phyloP scores from a whole-genome alignment of 768 basidiomycete genomes.

The Termitomyces sp. region DNA sequence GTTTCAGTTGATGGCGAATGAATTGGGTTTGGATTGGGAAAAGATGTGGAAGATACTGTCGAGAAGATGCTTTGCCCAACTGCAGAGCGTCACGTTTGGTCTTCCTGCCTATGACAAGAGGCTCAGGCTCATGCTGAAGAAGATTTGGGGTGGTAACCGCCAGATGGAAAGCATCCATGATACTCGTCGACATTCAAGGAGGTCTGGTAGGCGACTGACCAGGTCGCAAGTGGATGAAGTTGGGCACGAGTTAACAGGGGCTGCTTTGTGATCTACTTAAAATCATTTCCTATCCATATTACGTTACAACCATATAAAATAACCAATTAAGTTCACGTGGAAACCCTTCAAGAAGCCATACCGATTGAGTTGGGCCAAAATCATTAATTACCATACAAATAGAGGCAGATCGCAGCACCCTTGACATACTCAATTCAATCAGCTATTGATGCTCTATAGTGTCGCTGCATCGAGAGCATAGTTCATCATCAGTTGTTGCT shows the following conservation, averaged over 20 bases:
- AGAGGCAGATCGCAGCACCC: neutral
- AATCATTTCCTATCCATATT: too few relatives aligned
- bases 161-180: slow-evolving; percentile 3
- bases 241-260: neutral
- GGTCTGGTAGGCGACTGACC: slow-evolving; percentile 10
- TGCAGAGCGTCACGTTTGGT: slow-evolving; percentile 10
- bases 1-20: slow-evolving; percentile 7
- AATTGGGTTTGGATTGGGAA: slow-evolving; percentile 13
- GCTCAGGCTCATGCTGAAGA: slow-evolving; percentile 9
- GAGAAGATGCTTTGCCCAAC: slow-evolving; percentile 7
- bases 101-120: slow-evolving; percentile 10
- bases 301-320: neutral
- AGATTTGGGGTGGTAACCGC: slow-evolving; percentile 9
- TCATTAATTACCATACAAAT: slow-evolving; percentile 5
- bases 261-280: neutral
- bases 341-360: neutral
- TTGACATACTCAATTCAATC: neutral
- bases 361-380: neutral
- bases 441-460: slow-evolving; percentile 15
- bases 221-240: slow-evolving; percentile 11
- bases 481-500: slow-evolving; percentile 35
- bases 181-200: slow-evolving; percentile 6
- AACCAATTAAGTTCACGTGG: neutral
- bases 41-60: slow-evolving; percentile 12
- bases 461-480: slow-evolving; percentile 62